phyloP scores from a whole-genome alignment of 2,329 filamentous ascomycete species.

The Xylariaceae sp. region DNA sequence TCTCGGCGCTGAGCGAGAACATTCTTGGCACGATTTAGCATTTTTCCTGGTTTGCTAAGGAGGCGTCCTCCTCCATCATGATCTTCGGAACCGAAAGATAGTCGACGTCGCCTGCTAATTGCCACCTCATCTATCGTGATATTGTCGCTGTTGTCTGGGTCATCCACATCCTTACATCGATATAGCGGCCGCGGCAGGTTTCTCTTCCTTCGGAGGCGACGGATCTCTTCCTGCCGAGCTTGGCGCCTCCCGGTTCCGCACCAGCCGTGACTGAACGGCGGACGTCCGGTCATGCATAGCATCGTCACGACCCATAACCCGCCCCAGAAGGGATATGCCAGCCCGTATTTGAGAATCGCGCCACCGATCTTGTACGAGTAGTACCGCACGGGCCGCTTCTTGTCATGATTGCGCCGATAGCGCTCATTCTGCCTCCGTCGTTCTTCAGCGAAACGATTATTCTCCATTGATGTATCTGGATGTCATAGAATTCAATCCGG shows the following conservation, averaged over 20 bases:
- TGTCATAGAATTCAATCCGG: no score
- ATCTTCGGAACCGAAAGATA: background rate
- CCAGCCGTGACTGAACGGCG: background rate
- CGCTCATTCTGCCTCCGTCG: no score
- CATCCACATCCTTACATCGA: background rate
- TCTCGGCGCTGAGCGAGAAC: no score
- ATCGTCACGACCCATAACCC: background rate
- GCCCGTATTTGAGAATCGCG: constrained; percentile 1
- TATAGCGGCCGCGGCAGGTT: constrained; percentile 7
- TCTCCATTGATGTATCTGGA: no score
- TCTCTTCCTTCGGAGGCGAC: background rate
- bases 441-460: no score
- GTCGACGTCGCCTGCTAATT: constrained; percentile 1
- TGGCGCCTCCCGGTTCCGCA: constrained; percentile 1
- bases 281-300: constrained; percentile 1
- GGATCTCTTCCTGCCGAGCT: background rate
- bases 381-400: constrained; percentile 1
- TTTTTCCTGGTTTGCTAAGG: no score
- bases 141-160: background rate
- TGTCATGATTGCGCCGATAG: constrained; percentile 1
- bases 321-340: constrained; percentile 2
- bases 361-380: background rate
- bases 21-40: no score
- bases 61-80: no score
- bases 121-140: constrained; percentile 1